phyloP scores from a whole-genome alignment of 1,284 basidiomycete genomes.

The Wallemia mellicola region DNA sequence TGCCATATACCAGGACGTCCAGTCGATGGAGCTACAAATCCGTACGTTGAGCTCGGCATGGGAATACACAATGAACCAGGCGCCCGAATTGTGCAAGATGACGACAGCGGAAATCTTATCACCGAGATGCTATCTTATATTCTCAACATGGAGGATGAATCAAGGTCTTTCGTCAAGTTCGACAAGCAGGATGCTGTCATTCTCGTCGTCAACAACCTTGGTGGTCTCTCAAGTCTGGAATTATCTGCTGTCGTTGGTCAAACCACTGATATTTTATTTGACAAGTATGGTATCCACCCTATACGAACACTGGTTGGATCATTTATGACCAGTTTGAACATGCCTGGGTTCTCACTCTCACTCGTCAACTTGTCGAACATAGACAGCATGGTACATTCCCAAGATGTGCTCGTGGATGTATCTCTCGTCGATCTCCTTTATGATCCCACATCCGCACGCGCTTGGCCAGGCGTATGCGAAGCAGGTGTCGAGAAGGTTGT shows the following conservation, averaged over 20 bases:
- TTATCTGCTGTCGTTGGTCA: slow-evolving; percentile 11
- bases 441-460: slow-evolving; percentile 16
- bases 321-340: slow-evolving; percentile 22
- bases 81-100: slow-evolving; percentile 15
- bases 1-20: slow-evolving; percentile 30
- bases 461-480: slow-evolving; percentile 9
- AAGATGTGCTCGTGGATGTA: background rate
- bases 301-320: slow-evolving; percentile 14
- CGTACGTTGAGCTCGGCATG: slow-evolving; percentile 24
- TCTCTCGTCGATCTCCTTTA: slow-evolving; percentile 16
- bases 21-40: slow-evolving; percentile 13
- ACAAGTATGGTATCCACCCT: slow-evolving; percentile 6
- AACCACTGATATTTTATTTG: slow-evolving; percentile 9
- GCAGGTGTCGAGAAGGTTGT: no score
- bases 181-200: background rate
- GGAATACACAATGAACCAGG: slow-evolving; percentile 30
- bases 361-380: slow-evolving; percentile 15
- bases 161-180: background rate
- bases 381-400: slow-evolving; percentile 9
- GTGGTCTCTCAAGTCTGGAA: slow-evolving; percentile 13
- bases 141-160: no score
- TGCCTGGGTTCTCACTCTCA: slow-evolving; percentile 20
- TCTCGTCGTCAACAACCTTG: slow-evolving; percentile 14
- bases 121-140: background rate
- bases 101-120: no score